Conservation (phyloP, 2,329 filamentous ascomycete species). For the Stemphylium lycopersici region DNA sequence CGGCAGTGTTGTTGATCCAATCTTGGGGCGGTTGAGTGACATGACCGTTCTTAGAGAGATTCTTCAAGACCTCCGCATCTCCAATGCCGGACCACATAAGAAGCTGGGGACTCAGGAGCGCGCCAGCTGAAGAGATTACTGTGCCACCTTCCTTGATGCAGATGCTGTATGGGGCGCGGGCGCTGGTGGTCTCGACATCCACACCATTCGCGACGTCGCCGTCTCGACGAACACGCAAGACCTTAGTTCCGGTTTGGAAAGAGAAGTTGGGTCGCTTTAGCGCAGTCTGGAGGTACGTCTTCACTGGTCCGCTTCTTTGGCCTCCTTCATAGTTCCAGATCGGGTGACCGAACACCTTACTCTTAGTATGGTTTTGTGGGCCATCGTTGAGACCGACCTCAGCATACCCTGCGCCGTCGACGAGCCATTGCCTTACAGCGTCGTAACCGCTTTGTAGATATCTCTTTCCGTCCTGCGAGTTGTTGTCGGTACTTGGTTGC, state of each 20-base stretch:
- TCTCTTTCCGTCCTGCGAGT: constrained; percentile 54
- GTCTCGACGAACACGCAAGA: constrained; percentile 54
- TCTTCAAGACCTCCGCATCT: constrained; percentile 25
- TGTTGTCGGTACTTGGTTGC: constrained; percentile 54
- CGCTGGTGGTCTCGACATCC: constrained; percentile 44
- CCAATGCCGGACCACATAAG: constrained; percentile 51
- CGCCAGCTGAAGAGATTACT: constrained; percentile 41
- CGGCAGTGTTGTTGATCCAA: constrained; percentile 59
- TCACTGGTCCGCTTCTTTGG: constrained; percentile 57
- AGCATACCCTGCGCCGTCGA: constrained; percentile 55
- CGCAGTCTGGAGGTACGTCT: constrained; percentile 59
- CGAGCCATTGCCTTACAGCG: constrained; percentile 58
- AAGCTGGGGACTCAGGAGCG: constrained; percentile 46
- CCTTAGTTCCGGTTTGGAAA: constrained; percentile 53
- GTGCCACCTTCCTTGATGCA: constrained; percentile 36
- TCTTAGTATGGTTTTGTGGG: constrained; percentile 52
- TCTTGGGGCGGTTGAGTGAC: constrained; percentile 44
- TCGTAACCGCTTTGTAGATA: constrained; percentile 58
- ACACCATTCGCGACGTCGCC: constrained; percentile 53
- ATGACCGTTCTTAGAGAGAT: constrained; percentile 46
- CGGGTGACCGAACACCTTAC: constrained; percentile 57
- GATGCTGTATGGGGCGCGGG: constrained; percentile 37
- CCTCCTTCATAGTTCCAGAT: constrained; percentile 58
- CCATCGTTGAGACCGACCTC: constrained; percentile 57
- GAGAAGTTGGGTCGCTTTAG: constrained; percentile 44